These are phyloP conservation scores for Pseudoperonospora humuli DNA, from an alignment of 352 stramenopile species.

Conservation along the genomic window DNA sequence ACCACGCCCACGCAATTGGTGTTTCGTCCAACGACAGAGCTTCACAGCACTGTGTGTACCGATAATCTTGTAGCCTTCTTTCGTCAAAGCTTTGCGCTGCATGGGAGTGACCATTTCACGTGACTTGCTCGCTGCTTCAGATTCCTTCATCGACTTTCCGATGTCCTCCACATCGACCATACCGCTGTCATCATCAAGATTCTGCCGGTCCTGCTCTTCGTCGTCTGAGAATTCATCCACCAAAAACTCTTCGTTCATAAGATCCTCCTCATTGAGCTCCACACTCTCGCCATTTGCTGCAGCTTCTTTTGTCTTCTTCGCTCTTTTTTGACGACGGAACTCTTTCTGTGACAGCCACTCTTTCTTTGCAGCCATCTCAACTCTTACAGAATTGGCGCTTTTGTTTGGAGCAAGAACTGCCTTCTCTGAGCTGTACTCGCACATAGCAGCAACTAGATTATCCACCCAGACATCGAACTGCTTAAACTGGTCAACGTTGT, in stretches of 20 bases:
- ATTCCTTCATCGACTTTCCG: slow-evolving; percentile 81
- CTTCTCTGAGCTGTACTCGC: slow-evolving; percentile 55
- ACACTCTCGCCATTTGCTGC: slow-evolving; percentile 43
- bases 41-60: slow-evolving; percentile 97
- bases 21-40: slow-evolving; percentile 98
- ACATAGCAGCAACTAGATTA: slow-evolving; percentile 70
- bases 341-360: slow-evolving; percentile 78
- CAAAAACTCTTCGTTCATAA: slow-evolving; percentile 81
- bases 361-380: slow-evolving; percentile 16
- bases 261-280: slow-evolving; percentile 74
- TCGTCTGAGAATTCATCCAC: slow-evolving; percentile 65
- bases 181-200: slow-evolving; percentile 30
- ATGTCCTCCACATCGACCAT: slow-evolving; percentile 85
- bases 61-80: slow-evolving; percentile 99
- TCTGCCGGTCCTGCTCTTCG: slow-evolving; percentile 33
- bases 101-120: slow-evolving; percentile 94
- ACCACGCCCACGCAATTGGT: slow-evolving; percentile 93
- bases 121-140: slow-evolving; percentile 51
- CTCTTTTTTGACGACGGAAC: slow-evolving; percentile 77
- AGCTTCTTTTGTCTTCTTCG: slow-evolving; percentile 49
- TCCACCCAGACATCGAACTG: slow-evolving; percentile 81
- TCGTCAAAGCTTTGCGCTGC: slow-evolving; percentile 91
- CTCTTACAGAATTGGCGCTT: slow-evolving; percentile 7
- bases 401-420: slow-evolving; percentile 12
- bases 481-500: slow-evolving; percentile 76